Base-by-base conservation (phyloP, 306 rosid species). In the Lithocarpus polystachyus region DNA sequence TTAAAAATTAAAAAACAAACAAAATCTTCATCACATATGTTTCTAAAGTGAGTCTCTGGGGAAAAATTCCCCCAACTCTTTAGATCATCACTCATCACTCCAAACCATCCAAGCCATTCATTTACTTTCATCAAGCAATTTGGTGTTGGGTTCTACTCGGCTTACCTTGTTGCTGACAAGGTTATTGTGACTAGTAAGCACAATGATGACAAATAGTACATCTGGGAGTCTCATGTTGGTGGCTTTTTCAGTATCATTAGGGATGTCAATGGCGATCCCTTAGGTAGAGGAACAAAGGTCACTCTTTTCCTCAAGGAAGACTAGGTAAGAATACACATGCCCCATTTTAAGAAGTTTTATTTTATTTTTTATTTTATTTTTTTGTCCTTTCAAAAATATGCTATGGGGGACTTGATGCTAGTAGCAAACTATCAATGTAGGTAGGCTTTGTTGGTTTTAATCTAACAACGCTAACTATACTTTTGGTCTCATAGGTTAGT, bases 181-280 rank as follows among this genome's bases (percentile, higher is more conserved):
- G 86, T 78, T 3, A 28, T 85, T 29, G 86, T 81, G 22, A 79
- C 75, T 4, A 77, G 81, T 26, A 85, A 81, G 79, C 83, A 85
- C 71, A 85, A 70, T 33, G 85, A 81, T 13, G 88, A 81, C n/a
- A 83, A 81, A 15, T 79, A 76, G 43, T 80, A 75, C 31, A 53
- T 75, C 9, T 84, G 65, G 84, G 79, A 79, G 57, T 84, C 84
- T 22, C 73, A 80, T 59, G 84, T 79, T n/a, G 84, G 82, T 19
- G 81, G 87, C 35, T 84, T 79, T 43, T 84, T 84, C 51, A 65
- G 76, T 9, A 59, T 84, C 11, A 72, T 69, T 6, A 54, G 65
- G 53, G 84, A 84, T 57, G 75, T 67, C 0, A 26, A 76, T 26
- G 84, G 79, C n/a, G 79, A 84, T 71, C 82, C 67, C 8, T 22